Base-by-base conservation (phyloP, 2,329 filamentous ascomycete species). In the Nectriaceae sp. region DNA sequence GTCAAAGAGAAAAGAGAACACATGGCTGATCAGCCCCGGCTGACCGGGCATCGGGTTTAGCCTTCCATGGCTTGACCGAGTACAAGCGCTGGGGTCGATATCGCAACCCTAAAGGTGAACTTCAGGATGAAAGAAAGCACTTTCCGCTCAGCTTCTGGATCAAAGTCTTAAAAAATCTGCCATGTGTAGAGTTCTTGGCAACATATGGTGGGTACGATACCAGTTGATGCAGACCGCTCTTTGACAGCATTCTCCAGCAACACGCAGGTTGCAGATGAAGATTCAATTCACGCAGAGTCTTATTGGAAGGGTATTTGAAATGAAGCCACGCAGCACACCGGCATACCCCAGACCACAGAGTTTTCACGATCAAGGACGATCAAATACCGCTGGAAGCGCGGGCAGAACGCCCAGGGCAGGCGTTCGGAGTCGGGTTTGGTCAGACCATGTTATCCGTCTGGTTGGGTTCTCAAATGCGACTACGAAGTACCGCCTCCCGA, bases 201-300 rank as follows among this genome's bases (percentile, higher is more conserved):
- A 47, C 36, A 38, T 39, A 21, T 26, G 37, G 19, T 43, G 48
- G 49, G 33, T 50, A 58, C 56, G 56, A 52, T 46, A 39, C 40
- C 56, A 38, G 46, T 59, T 52, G 48, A 59, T 46, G 56, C 59
- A 61, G 59, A 61, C 59, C 59, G 59, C 59, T 61, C 49, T 58
- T 61, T 62, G 59, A 59, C 52, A 44, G 49, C 44, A 46, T 56
- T 49, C 50, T 55, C 49, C 50, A 55, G 33, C 33, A 49, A 49
- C 56, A 57, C 57, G 48, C 58, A 51, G 49, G 37, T 22, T 45
- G 46, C 55, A 53, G 46, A 58, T 42, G 41, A 49, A 42, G 35
- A 16, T 18, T 40, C 40, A 40, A 49, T 49, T 44, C 44, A 51
- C 41, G 44, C 49, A 44, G 41, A 48, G 50, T 45, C 57, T 55